Evolutionary conservation across 257 asterid species (phyloP), one percentile per base, ranked within the genome.

Genomic region (Solanum lycopersicoides): DNA sequence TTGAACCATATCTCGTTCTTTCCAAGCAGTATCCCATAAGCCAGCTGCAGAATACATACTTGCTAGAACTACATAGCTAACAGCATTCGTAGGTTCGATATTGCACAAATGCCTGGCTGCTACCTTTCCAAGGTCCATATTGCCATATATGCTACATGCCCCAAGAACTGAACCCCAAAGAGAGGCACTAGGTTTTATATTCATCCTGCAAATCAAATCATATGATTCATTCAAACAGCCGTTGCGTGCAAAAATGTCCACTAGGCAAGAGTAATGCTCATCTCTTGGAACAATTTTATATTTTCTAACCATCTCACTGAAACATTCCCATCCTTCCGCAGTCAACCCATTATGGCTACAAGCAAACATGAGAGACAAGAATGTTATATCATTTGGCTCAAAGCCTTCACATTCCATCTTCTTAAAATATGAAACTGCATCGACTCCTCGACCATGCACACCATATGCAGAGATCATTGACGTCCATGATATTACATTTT

Each of bases 401-500:
- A 92, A 85, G 25, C 91, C 94, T 89, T 89, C 93, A 18, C 23
- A 59, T 68, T 90, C 93, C 95, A 93, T 91, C 89, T 75, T 88
- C 82, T 76, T 71, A 86, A 86, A 93, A 66, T 90, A 89, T 42
- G 86, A 82, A 86, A 93, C 56, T 59, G 97, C 95, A 85, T 92
- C 90, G 4, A 69, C 88, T 34, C 92, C 93, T 50, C 30, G 86
- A 18, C 95, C 97, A 65, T 94, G 89, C 77, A 45, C 88, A 21
- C 92, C 95, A 76, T 90, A 90, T 41, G 94, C 95, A 12, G 92
- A 6, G 83, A 94, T 91, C 87, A 94, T 59, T 5, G 97, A 90
- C 21, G 95, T 93, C 95, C 97, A 94, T 21, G 95, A 89, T 73
- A 93, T 89, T 9, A 94, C 65, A 87, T 93, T 93, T 89, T 88